Conservation (phyloP, 2,329 filamentous ascomycete species). For the Tolypocladium cylindrosporum region DNA sequence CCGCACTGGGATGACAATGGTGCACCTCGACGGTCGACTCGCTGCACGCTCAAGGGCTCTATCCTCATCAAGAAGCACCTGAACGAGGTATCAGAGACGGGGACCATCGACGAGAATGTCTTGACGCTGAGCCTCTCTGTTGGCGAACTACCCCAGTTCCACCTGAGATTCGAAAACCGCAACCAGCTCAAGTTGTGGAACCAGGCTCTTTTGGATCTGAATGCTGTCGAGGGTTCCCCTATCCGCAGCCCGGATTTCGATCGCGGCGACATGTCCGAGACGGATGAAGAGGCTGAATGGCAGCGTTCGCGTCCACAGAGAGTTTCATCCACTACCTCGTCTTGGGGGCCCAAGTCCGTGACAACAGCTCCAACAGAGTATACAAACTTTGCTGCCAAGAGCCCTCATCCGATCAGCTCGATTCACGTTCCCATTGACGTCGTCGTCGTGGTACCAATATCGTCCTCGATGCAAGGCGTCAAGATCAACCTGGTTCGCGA, state of each 20-base stretch:
- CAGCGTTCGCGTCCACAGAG: slow-evolving; percentile 56
- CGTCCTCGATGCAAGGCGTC: slow-evolving; percentile 97
- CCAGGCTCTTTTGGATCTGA: slow-evolving; percentile 74
- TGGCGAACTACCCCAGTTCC: slow-evolving; percentile 84
- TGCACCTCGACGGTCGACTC: slow-evolving; percentile 51
- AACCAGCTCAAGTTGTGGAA: slow-evolving; percentile 86
- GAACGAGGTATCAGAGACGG: slow-evolving; percentile 71
- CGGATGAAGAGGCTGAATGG: slow-evolving; percentile 76
- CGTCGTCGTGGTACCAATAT: slow-evolving; percentile 93
- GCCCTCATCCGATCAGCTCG: slow-evolving; percentile 32
- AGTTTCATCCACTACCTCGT: slow-evolving; percentile 73
- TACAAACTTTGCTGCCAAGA: slow-evolving; percentile 55
- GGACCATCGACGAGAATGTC: slow-evolving; percentile 64
- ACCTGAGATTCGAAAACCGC: slow-evolving; percentile 77
- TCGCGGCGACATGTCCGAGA: slow-evolving; percentile 64
- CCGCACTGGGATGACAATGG: slow-evolving; percentile 58
- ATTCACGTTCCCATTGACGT: slow-evolving; percentile 89
- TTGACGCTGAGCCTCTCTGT: slow-evolving; percentile 88
- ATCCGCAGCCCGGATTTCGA: slow-evolving; percentile 69
- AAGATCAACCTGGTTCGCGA: slow-evolving; percentile 94
- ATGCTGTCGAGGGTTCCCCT: slow-evolving; percentile 56
- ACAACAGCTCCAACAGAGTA: slow-evolving; percentile 91
- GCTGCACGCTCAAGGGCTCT: slow-evolving; percentile 90
- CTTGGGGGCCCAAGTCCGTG: slow-evolving; percentile 72
- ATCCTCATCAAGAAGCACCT: slow-evolving; percentile 98